These are phyloP conservation scores for Sporothrix pseudoabietina DNA, from an alignment of 2,329 filamentous ascomycete genomes.

Conservation along the genomic window DNA sequence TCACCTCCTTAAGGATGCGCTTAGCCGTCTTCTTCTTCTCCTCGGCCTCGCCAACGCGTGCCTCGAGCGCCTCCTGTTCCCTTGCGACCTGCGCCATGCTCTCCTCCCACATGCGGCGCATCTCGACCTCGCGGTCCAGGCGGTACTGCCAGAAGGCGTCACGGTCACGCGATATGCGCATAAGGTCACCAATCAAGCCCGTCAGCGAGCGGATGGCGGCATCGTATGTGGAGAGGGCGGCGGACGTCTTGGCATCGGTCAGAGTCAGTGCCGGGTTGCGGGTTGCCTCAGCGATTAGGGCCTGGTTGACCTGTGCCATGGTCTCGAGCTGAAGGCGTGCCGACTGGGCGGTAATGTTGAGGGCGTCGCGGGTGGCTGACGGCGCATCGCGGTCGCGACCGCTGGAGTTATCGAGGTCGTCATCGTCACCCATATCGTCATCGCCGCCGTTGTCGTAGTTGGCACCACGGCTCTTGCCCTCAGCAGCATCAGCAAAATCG, in stretches of 20 bases:
- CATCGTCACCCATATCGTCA: conserved; percentile 67
- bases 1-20: conserved; percentile 80
- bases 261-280: conserved; percentile 71
- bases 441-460: conserved; percentile 37
- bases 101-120: conserved; percentile 97
- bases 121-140: conserved; percentile 84
- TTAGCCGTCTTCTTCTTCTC: conserved; percentile 88
- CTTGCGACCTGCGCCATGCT: conserved; percentile 96
- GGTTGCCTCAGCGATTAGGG: conserved; percentile 70
- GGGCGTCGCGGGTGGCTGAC: conserved; percentile 82
- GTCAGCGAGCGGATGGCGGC: conserved; percentile 86
- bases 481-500: conserved; percentile 35
- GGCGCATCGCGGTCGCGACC: conserved; percentile 65
- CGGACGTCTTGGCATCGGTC: conserved; percentile 73
- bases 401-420: conserved; percentile 79
- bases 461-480: background rate
- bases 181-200: conserved; percentile 77
- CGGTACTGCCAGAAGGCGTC: conserved; percentile 97
- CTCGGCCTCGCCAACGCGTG: conserved; percentile 83
- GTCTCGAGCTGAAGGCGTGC: conserved; percentile 91
- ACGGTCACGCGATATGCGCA: conserved; percentile 90
- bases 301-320: conserved; percentile 80
- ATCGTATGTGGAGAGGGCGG: conserved; percentile 84
- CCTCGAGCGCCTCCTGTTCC: conserved; percentile 90
- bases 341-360: conserved; percentile 96